Evolutionary conservation across 192 early-diverging fungal species (phyloP).

Genomic region (Coemansia sp.): DNA sequence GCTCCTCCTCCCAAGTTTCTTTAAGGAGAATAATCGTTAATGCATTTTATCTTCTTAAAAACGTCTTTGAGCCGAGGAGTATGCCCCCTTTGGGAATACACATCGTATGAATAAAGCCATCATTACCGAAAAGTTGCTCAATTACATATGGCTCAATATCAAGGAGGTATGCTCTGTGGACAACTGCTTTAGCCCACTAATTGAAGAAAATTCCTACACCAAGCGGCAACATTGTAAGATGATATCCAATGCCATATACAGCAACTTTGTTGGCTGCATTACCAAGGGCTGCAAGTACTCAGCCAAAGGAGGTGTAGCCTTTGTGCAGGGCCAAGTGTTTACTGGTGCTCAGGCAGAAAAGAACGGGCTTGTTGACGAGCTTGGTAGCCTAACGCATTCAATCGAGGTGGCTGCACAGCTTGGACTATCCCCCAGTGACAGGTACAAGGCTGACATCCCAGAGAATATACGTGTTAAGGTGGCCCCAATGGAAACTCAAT

Average conservation of each 20-base stretch:
- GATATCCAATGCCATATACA: conserved; percentile 58
- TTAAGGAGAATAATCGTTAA: no score
- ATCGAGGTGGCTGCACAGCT: conserved; percentile 44
- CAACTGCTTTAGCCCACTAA: conserved; percentile 52
- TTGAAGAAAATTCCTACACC: conserved; percentile 52
- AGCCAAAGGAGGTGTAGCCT: conserved; percentile 53
- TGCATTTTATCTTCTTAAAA: no score
- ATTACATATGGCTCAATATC: conserved; percentile 62
- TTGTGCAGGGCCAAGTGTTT: conserved; percentile 68
- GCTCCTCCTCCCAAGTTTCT: no score
- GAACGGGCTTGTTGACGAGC: conserved; percentile 65
- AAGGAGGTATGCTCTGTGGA: conserved; percentile 59
- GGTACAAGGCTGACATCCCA: conserved; percentile 30
- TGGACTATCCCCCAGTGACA: background rate
- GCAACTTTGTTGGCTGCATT: conserved; percentile 60
- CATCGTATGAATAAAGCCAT: no score
- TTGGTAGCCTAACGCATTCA: conserved; percentile 59
- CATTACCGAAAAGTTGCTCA: conserved; percentile 61
- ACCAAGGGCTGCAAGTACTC: conserved; percentile 59
- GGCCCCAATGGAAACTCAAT: background rate
- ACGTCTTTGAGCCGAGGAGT: no score
- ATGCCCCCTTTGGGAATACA: no score
- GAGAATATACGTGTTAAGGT: conserved; percentile 54
- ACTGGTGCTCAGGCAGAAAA: conserved; percentile 61
- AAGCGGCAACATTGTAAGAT: conserved; percentile 55